These are phyloP conservation scores for Metarhizium sp. DNA, from an alignment of 2,329 filamentous ascomycete species.

Conservation along the genomic window DNA sequence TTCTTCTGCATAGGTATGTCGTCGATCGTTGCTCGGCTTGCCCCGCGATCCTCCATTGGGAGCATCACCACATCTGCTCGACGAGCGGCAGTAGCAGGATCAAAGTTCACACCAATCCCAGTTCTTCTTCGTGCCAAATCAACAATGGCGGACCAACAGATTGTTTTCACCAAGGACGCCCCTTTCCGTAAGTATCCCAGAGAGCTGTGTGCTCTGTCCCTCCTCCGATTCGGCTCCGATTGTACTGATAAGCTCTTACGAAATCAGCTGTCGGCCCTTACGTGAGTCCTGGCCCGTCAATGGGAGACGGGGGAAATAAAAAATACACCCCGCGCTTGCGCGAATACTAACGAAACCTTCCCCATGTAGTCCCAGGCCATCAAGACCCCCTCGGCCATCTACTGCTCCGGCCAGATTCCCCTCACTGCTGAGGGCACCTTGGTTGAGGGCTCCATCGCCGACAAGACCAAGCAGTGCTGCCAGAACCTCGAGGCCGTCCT, in stretches of 20 bases:
- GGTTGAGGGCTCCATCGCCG: slow-evolving; percentile 48
- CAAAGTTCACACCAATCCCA: slow-evolving; percentile 22
- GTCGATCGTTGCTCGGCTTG: slow-evolving; percentile 10
- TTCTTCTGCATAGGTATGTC: slow-evolving; percentile 16
- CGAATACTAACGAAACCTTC: background rate
- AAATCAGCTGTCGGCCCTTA: slow-evolving; percentile 51
- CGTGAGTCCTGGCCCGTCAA: slow-evolving; percentile 30
- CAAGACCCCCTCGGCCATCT: slow-evolving; percentile 56
- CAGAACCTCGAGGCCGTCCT: slow-evolving; percentile 80
- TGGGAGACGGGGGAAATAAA: background rate
- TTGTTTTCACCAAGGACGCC: slow-evolving; percentile 50
- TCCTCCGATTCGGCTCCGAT: background rate
- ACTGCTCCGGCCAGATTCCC: slow-evolving; percentile 67
- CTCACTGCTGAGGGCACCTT: slow-evolving; percentile 46
- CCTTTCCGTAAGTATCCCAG: slow-evolving; percentile 40
- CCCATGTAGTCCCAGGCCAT: slow-evolving; percentile 50
- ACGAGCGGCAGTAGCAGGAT: slow-evolving; percentile 4
- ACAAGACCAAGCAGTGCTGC: slow-evolving; percentile 56
- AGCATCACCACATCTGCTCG: slow-evolving; percentile 3
- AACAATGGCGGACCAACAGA: slow-evolving; percentile 38
- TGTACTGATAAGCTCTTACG: background rate
- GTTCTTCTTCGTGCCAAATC: slow-evolving; percentile 21
- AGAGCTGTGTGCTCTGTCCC: background rate
- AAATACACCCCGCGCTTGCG: background rate
- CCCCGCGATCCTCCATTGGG: slow-evolving; percentile 6